Evolutionary conservation across 179 eudicot genomes (phyloP).

Genomic region (Beta lomatogona): DNA sequence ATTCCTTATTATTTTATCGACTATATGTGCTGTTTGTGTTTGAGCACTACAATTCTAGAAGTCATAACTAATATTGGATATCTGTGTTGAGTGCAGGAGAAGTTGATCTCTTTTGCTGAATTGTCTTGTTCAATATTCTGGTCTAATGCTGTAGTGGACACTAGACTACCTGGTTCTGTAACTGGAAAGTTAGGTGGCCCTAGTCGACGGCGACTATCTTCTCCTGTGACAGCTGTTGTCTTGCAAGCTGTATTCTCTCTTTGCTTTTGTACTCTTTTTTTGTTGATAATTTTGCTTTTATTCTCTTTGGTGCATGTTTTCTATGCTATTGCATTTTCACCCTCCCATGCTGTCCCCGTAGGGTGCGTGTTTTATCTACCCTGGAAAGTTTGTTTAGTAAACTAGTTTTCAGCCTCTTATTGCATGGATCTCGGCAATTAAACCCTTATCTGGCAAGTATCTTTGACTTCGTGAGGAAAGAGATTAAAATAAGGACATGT

Average conservation of each 20-base stretch:
- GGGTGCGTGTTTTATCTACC: not conserved
- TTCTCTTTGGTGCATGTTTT: not conserved
- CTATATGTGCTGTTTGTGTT: not conserved
- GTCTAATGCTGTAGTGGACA: slow-evolving; percentile 45
- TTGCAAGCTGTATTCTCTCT: slow-evolving; percentile 75
- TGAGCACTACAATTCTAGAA: not conserved
- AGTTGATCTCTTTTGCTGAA: slow-evolving; percentile 59
- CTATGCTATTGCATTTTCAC: slow-evolving; percentile 19
- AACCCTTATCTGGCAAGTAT: too few species aligned
- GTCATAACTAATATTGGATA: not conserved
- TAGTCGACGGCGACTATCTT: slow-evolving; percentile 81
- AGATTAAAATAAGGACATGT: too few species aligned
- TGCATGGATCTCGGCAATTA: not conserved
- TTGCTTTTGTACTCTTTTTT: slow-evolving; percentile 14
- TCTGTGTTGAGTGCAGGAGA: slow-evolving; percentile 51
- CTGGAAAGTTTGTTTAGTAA: not conserved
- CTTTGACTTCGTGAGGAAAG: too few species aligned
- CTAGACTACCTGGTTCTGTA: slow-evolving; percentile 62
- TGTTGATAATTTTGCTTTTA: too few species aligned
- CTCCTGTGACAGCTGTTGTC: slow-evolving; percentile 59
- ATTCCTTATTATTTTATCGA: not conserved
- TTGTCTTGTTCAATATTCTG: slow-evolving; percentile 65
- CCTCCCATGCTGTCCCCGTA: not conserved
- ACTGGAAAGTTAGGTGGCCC: slow-evolving; percentile 94
- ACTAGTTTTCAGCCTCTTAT: not conserved